A percentile compares a stretch with the other conserved stretches of the same genome.
phyloP scores from a whole-genome alignment of 2,329 filamentous ascomycete genomes.

The Trichoderma sp. region DNA sequence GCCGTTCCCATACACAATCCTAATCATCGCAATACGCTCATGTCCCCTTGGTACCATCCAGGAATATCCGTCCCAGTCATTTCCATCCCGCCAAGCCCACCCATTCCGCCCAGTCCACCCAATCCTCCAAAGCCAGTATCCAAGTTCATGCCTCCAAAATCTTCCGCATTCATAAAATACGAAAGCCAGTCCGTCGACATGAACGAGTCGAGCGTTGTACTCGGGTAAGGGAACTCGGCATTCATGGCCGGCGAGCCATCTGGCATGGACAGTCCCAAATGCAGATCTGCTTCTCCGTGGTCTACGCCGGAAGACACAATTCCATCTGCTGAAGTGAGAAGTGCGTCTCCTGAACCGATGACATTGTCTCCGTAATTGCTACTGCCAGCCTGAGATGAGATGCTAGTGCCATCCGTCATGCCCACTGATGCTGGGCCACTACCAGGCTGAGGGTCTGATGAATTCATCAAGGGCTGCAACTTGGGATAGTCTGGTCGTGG shows the following conservation, averaged over 20 bases:
- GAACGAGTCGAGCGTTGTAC: not conserved
- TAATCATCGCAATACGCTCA: not conserved
- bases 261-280: not conserved
- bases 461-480: not conserved
- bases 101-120: not conserved
- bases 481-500: not conserved
- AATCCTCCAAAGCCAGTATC: not conserved
- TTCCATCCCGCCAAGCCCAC: not conserved
- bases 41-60: slow-evolving; percentile 9
- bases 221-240: slow-evolving; percentile 12
- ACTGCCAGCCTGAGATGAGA: not conserved
- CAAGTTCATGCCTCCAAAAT: slow-evolving; percentile 10
- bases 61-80: not conserved
- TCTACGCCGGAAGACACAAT: not conserved
- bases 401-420: not conserved
- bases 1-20: not conserved
- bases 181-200: slow-evolving; percentile 16
- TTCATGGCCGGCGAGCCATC: not conserved
- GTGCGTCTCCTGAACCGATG: not conserved
- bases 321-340: not conserved
- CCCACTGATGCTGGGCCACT: not conserved
- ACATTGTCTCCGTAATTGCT: not conserved
- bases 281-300: not conserved
- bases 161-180: slow-evolving; percentile 14
- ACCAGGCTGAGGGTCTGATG: not conserved